Evolutionary conservation across 2,329 filamentous ascomycete species (phyloP).

Genomic region (Apiospora rasikravindrae): DNA sequence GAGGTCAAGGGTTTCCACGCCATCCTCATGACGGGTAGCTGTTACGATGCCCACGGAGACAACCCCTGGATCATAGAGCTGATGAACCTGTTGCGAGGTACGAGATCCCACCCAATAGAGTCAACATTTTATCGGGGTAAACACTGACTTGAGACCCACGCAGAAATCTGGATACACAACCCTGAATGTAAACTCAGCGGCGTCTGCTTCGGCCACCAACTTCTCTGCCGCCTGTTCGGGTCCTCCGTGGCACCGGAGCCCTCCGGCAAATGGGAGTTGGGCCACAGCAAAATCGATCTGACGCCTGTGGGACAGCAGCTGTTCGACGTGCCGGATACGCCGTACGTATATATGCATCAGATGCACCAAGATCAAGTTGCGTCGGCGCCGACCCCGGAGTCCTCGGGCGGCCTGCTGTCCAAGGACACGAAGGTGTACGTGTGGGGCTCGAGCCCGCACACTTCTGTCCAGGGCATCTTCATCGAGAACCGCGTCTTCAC

Average conservation of each 20-base stretch:
- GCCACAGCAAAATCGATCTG: slow-evolving; percentile 69
- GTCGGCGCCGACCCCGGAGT: slow-evolving; percentile 60
- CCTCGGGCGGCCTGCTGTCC: slow-evolving; percentile 43
- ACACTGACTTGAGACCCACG: background rate
- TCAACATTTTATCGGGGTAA: background rate
- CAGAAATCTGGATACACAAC: slow-evolving; percentile 54
- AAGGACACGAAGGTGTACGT: slow-evolving; percentile 51
- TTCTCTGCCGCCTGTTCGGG: slow-evolving; percentile 73
- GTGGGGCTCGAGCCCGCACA: slow-evolving; percentile 69
- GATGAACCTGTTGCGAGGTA: slow-evolving; percentile 59
- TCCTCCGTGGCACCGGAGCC: slow-evolving; percentile 69
- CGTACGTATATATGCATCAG: slow-evolving; percentile 67
- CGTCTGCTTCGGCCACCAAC: slow-evolving; percentile 83
- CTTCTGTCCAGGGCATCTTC: slow-evolving; percentile 77
- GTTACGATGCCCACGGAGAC: slow-evolving; percentile 72
- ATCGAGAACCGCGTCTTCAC: slow-evolving; percentile 67
- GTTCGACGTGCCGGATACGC: slow-evolving; percentile 60
- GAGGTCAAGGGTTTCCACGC: slow-evolving; percentile 71
- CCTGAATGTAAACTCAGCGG: slow-evolving; percentile 68
- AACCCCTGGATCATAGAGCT: slow-evolving; percentile 76
- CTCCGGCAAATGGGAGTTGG: slow-evolving; percentile 72
- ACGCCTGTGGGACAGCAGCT: slow-evolving; percentile 69
- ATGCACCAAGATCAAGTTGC: slow-evolving; percentile 81
- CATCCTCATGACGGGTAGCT: slow-evolving; percentile 74
- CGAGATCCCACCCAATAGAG: slow-evolving; percentile 11